phyloP scores from a whole-genome alignment of 2,329 filamentous ascomycete genomes.

The Ophiocordyceps camponoti-rufipedis region DNA sequence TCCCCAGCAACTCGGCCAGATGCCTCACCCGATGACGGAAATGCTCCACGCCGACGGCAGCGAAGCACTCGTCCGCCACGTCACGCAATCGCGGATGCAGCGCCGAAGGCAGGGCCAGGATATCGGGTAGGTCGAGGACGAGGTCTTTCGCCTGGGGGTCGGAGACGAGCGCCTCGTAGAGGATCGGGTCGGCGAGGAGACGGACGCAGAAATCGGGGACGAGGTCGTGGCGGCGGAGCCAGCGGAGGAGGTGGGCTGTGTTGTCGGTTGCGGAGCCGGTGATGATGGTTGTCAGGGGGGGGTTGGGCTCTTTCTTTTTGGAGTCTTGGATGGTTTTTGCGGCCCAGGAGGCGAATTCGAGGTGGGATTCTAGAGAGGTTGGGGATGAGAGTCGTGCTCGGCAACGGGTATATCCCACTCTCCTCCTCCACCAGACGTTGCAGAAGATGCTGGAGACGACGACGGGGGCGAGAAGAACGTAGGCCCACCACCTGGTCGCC shows the following conservation, averaged over 20 bases:
- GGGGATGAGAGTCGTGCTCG: constrained; percentile 13
- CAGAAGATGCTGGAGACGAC: constrained; percentile 24
- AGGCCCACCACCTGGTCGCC: constrained; percentile 31
- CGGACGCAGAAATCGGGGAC: constrained; percentile 3
- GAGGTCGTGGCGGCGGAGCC: constrained; percentile 5
- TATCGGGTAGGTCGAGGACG: constrained; percentile 1
- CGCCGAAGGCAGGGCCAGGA: constrained; percentile 4
- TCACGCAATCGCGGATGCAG: constrained; percentile 4
- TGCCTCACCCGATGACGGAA: constrained; percentile 7
- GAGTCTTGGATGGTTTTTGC: constrained; percentile 1
- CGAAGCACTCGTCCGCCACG: constrained; percentile 3
- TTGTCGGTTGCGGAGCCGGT: not conserved
- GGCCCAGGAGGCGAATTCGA: constrained; percentile 7
- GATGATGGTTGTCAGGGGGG: not conserved
- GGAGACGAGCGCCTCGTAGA: constrained; percentile 2
- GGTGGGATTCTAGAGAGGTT: not conserved
- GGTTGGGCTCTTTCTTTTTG: too few species aligned
- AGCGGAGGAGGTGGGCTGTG: constrained; percentile 2
- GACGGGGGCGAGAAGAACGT: constrained; percentile 30
- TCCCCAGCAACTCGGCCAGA: constrained; percentile 7
- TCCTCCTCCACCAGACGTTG: constrained; percentile 28
- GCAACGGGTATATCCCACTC: constrained; percentile 21
- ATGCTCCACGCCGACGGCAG: constrained; percentile 3
- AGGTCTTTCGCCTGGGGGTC: constrained; percentile 1
- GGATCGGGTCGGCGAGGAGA: constrained; percentile 1